A percentile compares a stretch with the other conserved stretches of the same genome.
phyloP scores from a whole-genome alignment of 176 grass and related monocot genomes.

The Hordeum marinum region DNA sequence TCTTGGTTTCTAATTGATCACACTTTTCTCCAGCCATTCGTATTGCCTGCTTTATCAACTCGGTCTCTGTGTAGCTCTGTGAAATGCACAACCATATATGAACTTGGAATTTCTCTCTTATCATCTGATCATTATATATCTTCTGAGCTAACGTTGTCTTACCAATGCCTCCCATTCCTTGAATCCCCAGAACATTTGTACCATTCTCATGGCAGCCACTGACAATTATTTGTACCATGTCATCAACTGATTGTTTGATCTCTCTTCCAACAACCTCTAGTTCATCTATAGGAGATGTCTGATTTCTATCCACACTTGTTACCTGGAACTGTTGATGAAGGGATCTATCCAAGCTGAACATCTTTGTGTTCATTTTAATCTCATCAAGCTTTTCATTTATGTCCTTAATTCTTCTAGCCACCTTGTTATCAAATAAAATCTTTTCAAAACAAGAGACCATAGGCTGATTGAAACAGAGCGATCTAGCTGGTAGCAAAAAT shows the following conservation, averaged over 20 bases:
- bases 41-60: conserved; percentile 28
- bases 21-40: neutral
- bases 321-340: neutral
- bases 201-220: neutral
- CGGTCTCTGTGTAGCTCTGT: conserved; percentile 6
- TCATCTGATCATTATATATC: conserved; percentile 22
- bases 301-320: neutral
- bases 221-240: conserved; percentile 11
- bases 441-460: neutral
- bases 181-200: neutral
- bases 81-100: conserved; percentile 36
- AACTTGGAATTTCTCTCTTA: conserved; percentile 12
- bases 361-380: neutral
- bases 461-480: neutral
- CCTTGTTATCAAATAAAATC: neutral
- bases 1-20: neutral
- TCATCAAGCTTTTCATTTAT: conserved; percentile 20
- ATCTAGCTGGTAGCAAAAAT: neutral
- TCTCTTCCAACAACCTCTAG: conserved; percentile 24
- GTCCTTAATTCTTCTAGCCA: conserved; percentile 14
- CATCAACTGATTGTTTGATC: neutral
- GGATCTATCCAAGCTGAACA: neutral
- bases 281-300: conserved; percentile 14
- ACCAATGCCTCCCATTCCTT: conserved; percentile 47
- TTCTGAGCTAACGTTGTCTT: conserved; percentile 56